Conservation (phyloP, 1,139 yeast species). For the Pichia sp. region DNA sequence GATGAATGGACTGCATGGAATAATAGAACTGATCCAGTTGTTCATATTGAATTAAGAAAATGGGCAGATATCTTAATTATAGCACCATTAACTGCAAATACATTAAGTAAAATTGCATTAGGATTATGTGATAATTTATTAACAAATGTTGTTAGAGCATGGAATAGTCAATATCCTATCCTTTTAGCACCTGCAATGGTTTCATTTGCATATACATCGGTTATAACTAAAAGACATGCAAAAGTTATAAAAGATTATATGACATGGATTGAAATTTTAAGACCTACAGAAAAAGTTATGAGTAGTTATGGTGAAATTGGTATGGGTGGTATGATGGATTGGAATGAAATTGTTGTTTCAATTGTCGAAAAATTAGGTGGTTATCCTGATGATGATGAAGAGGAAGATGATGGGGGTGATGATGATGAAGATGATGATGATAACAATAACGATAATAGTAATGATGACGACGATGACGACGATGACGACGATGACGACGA, state of each 20-base stretch:
- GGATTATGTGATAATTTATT: conserved; percentile 86
- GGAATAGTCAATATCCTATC: conserved; percentile 87
- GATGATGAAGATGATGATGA: conserved; percentile 40
- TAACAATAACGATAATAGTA: conserved; percentile 41
- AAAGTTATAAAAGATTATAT: conserved; percentile 72
- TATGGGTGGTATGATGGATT: conserved; percentile 89
- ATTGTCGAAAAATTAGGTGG: conserved; percentile 82
- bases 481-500: conserved; percentile 37
- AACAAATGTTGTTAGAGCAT: conserved; percentile 83
- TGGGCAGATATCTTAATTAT: conserved; percentile 93
- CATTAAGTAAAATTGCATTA: conserved; percentile 80
- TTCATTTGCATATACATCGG: conserved; percentile 80
- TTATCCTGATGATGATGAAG: conserved; percentile 66
- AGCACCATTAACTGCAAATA: conserved; percentile 87
- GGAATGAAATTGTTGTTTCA: conserved; percentile 83
- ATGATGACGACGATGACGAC: conserved; percentile 36
- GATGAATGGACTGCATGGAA: conserved; percentile 94
- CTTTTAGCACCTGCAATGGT: conserved; percentile 93
- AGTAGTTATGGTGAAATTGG: conserved; percentile 94
- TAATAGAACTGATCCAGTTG: conserved; percentile 78
- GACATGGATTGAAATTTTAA: conserved; percentile 85
- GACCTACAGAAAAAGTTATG: conserved; percentile 88
- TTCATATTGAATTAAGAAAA: conserved; percentile 85
- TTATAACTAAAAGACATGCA: conserved; percentile 77
- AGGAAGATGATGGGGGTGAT: conserved; percentile 36